phyloP scores from a whole-genome alignment of 169 alveolate species.

The Cryptosporidium parvum region DNA sequence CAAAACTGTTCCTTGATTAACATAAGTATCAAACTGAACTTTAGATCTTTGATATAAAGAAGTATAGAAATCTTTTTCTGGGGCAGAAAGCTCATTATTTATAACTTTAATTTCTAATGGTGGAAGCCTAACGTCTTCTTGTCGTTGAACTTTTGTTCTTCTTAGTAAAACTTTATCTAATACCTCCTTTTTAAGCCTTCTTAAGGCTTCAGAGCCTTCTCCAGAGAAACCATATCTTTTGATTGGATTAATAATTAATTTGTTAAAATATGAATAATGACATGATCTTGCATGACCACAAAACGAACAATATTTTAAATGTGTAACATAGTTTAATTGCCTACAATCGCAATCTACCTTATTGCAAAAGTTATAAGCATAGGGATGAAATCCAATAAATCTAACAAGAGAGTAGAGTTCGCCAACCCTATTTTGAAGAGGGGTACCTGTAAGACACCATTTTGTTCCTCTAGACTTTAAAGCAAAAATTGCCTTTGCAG shows the following conservation, averaged over 20 bases:
- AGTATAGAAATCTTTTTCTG: conserved; percentile 88
- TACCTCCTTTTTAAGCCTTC: conserved; percentile 73
- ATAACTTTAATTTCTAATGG: conserved; percentile 85
- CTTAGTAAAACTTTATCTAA: conserved; percentile 82
- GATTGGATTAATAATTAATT: conserved; percentile 87
- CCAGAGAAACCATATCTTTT: conserved; percentile 84
- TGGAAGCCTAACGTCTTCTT: conserved; percentile 87
- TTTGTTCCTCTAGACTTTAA: conserved; percentile 86
- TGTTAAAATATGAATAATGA: conserved; percentile 88
- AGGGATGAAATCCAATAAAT: conserved; percentile 91
- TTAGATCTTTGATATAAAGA: conserved; percentile 83
- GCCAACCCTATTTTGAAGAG: conserved; percentile 95
- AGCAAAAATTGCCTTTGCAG: conserved; percentile 89
- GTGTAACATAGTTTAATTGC: conserved; percentile 79
- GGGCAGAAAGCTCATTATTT: conserved; percentile 83
- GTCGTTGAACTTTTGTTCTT: conserved; percentile 89
- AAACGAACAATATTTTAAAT: conserved; percentile 81
- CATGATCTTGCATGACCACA: conserved; percentile 87
- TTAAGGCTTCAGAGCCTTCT: conserved; percentile 83
- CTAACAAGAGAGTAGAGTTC: conserved; percentile 95
- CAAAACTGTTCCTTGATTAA: conserved; percentile 86
- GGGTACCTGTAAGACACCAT: conserved; percentile 98
- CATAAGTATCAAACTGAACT: conserved; percentile 82
- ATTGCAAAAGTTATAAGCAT: conserved; percentile 92
- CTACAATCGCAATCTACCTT: conserved; percentile 87